These are phyloP conservation scores for Funneliformis caledonium DNA, from an alignment of 371 early-diverging fungal species.

Conservation along the genomic window DNA sequence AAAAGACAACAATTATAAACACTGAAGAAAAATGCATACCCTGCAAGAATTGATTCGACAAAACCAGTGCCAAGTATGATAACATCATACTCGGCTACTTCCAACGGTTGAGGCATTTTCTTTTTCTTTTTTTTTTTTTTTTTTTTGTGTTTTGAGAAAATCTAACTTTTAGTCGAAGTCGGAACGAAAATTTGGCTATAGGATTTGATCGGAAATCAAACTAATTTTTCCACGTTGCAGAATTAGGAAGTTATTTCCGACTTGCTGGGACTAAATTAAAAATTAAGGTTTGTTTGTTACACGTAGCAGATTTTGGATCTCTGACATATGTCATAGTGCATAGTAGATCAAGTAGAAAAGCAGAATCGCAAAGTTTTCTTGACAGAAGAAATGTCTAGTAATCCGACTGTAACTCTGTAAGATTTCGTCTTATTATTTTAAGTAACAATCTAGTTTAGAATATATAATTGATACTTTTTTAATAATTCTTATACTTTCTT, in stretches of 20 bases:
- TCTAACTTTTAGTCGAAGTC: too few species aligned
- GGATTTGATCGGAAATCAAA: too few species aligned
- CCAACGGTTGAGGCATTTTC: constrained; percentile 46
- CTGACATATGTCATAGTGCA: too few species aligned
- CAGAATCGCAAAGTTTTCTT: background rate
- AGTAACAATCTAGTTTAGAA: background rate
- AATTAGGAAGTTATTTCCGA: background rate
- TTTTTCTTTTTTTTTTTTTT: background rate
- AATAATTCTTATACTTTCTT: background rate
- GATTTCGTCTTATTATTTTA: constrained; percentile 3
- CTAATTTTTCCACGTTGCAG: background rate
- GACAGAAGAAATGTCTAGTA: constrained; percentile 18
- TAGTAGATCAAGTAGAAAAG: too few species aligned
- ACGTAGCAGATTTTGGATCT: too few species aligned
- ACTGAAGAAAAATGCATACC: constrained; percentile 50
- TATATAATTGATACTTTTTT: background rate
- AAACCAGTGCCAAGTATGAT: constrained; percentile 92
- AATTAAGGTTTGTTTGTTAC: background rate
- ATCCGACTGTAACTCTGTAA: constrained; percentile 47
- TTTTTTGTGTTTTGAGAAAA: background rate
- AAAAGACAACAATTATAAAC: background rate
- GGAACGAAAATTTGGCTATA: background rate
- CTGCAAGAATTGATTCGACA: constrained; percentile 85
- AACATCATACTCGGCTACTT: constrained; percentile 71
- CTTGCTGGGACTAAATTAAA: background rate